These are phyloP conservation scores for Brassica balearica DNA, from an alignment of 441 rosid genomes.

Conservation along the genomic window DNA sequence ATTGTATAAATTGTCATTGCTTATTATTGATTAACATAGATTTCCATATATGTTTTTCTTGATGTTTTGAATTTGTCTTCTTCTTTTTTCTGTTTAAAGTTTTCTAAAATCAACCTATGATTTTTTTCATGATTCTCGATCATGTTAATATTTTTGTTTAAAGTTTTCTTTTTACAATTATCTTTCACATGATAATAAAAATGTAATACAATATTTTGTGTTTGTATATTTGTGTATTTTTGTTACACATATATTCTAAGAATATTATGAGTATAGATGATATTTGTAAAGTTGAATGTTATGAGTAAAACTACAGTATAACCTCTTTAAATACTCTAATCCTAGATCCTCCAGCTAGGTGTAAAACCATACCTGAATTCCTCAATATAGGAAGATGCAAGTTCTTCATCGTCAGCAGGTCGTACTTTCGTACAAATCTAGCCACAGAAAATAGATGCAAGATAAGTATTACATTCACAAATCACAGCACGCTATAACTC, in stretches of 20 bases:
- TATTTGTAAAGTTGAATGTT: not conserved
- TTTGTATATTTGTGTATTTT: not conserved
- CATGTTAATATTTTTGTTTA: too few species aligned
- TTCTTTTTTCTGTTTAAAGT: too few species aligned
- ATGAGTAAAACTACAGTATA: not conserved
- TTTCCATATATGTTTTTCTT: too few species aligned
- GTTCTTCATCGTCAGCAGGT: slow-evolving; percentile 93
- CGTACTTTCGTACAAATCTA: slow-evolving; percentile 94
- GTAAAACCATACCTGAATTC: slow-evolving; percentile 69
- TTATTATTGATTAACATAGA: too few species aligned
- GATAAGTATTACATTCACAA: too few species aligned
- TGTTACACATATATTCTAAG: not conserved
- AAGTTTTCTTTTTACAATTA: not conserved
- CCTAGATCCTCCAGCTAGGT: not conserved
- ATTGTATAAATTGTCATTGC: too few species aligned
- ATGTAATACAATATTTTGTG: not conserved
- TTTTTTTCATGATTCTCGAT: not conserved
- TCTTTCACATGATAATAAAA: not conserved
- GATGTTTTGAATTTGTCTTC: too few species aligned
- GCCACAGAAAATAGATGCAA: slow-evolving; percentile 40
- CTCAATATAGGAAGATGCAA: slow-evolving; percentile 83
- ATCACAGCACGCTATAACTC: not conserved
- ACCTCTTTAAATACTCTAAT: not conserved
- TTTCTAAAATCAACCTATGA: too few species aligned
- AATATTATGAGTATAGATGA: not conserved